A percentile compares a stretch with the other conserved stretches of the same genome.
Conservation (phyloP, 2,329 filamentous ascomycete genomes). For the Talaromyces rugulosus region DNA sequence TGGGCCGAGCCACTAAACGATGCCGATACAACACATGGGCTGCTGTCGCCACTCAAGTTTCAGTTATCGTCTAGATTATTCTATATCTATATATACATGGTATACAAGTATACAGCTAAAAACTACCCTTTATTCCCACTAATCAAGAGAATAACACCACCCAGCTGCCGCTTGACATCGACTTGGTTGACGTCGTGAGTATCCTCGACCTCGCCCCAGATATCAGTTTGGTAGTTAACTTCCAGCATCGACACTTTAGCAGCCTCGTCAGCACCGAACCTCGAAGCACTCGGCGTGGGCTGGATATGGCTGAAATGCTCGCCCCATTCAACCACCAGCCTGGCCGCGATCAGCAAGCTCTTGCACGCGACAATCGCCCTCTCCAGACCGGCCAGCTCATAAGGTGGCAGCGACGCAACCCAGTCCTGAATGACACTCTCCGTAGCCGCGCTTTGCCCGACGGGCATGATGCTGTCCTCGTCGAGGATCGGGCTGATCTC, state of each 20-base stretch:
- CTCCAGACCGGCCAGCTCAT: conserved; percentile 84
- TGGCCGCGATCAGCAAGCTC: conserved; percentile 71
- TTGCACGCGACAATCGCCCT: conserved; percentile 80
- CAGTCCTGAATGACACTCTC: conserved; percentile 72
- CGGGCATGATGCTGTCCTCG: conserved; percentile 69
- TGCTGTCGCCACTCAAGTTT: too few relatives aligned
- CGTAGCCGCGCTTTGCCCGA: conserved; percentile 69
- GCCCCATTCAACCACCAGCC: conserved; percentile 84
- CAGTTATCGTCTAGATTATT: not conserved
- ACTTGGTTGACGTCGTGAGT: conserved; percentile 95
- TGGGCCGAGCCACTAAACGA: not conserved
- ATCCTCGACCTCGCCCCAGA: conserved; percentile 97
- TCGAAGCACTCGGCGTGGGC: conserved; percentile 25
- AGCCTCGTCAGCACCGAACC: conserved; percentile 79
- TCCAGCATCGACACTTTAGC: conserved; percentile 74
- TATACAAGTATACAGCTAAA: not conserved
- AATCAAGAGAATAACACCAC: conserved; percentile 78
- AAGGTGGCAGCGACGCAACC: conserved; percentile 67
- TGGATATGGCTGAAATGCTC: conserved; percentile 59
- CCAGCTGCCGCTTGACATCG: conserved; percentile 81
- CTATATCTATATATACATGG: not conserved
- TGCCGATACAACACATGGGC: too few relatives aligned
- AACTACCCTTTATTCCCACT: conserved; percentile 48
- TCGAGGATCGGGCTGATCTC: conserved; percentile 79
- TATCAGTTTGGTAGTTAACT: conserved; percentile 81